These are phyloP conservation scores for Russula sp. DNA, from an alignment of 768 basidiomycete genomes.

Conservation along the genomic window DNA sequence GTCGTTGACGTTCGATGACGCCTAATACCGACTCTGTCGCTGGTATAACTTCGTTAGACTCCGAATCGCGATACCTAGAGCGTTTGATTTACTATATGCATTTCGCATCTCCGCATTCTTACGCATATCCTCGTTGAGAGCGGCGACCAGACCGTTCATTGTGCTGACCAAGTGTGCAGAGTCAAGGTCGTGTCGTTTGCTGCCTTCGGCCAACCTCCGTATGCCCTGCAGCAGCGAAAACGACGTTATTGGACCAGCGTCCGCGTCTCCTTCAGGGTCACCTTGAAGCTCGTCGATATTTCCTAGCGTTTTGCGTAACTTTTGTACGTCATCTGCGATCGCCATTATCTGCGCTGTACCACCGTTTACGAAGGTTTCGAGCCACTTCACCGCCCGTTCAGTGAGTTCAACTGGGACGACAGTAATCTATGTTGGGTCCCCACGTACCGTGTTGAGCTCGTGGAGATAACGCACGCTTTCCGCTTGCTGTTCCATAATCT, in stretches of 20 bases:
- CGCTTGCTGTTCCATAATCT: constrained; percentile 56
- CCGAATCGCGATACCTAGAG: not conserved
- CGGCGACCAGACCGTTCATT: constrained; percentile 33
- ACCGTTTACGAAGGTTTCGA: constrained; percentile 73
- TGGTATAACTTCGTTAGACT: constrained; percentile 22
- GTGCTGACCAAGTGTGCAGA: constrained; percentile 29
- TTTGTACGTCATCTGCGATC: constrained; percentile 52
- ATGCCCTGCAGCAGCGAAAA: constrained; percentile 32
- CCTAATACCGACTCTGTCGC: constrained; percentile 52
- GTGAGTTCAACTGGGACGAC: not conserved
- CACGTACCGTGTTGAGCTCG: constrained; percentile 59
- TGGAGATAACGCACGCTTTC: constrained; percentile 75
- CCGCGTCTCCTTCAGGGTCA: constrained; percentile 20
- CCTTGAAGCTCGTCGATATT: constrained; percentile 22
- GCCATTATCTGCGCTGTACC: constrained; percentile 66
- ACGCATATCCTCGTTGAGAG: constrained; percentile 36
- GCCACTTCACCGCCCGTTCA: constrained; percentile 46
- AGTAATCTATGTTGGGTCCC: not conserved
- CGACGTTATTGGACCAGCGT: constrained; percentile 9
- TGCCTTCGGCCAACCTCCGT: constrained; percentile 31
- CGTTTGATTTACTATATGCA: constrained; percentile 29
- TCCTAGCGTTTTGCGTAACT: constrained; percentile 50
- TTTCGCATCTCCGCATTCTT: constrained; percentile 35
- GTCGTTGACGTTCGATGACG: constrained; percentile 60
- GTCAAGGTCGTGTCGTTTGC: constrained; percentile 27